Base-by-base conservation (phyloP, 495 filamentous ascomycete species). In the Talaromyces thailandensis region DNA sequence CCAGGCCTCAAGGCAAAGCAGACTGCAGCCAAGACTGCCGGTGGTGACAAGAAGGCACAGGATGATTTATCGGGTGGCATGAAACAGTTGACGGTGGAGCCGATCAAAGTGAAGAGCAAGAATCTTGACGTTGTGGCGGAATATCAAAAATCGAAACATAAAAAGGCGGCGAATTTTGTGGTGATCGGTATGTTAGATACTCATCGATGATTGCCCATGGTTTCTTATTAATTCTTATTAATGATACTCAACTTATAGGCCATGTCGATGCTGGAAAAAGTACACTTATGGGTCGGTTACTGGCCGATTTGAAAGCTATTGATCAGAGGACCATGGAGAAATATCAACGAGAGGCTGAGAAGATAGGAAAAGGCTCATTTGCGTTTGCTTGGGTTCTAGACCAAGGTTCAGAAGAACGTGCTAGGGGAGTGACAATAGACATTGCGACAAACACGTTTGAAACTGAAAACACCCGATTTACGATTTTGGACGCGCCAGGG, bases 231-330 rank as follows among this genome's bases (percentile, higher is more conserved):
- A n/a, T n/a, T 45, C 40, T 45, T 18, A 18, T n/a, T 45, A 7
- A 45, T 21, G 16, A n/a, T 18, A n/a, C 16, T 52, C 53, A 35
- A 31, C 24, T 60, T 12, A 31, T 9, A 93, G 92, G 94, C 37
- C 94, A 98, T 74, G 94, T 98, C 52, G 94, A 98, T 74, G 92
- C 93, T 50, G 94, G 94, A 29, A 98, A 98, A 75, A 96, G 92
- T 74, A 98, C 94, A 16, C 79, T 98, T 18, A 98, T 98, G 95
- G 94, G 94, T 9, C 85, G 94, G 16, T 75, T 98, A n/a, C 79
- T 98, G 18, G 88, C 90, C 31, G 95, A 98, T 68, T 82, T 95
- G 40, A 87, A 90, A 28, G 91, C 93, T 1, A 85, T 98, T 6
- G 88, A 96, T 64, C 85, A 94, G 67, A 80, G 92, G 40, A 93